Conservation (phyloP, 2,329 filamentous ascomycete species). For the Calycina herbarum region DNA sequence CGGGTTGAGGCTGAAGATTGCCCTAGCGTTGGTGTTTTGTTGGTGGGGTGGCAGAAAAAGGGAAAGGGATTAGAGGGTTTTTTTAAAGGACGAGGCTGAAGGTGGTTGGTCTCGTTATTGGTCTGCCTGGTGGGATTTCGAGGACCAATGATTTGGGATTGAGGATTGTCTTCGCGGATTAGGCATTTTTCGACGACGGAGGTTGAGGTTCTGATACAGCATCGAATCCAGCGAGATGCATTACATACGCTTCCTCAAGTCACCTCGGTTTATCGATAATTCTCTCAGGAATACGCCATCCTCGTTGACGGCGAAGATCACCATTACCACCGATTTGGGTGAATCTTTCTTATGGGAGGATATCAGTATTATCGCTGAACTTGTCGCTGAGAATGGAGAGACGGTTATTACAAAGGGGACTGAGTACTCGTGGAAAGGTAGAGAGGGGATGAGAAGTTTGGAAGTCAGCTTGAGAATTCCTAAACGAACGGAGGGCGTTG, state of each 20-base stretch:
- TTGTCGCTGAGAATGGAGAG: slow-evolving; percentile 18
- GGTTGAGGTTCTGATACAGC: not conserved
- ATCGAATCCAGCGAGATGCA: slow-evolving; percentile 45
- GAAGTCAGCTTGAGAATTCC: slow-evolving; percentile 29
- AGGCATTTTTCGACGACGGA: not conserved
- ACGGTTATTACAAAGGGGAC: slow-evolving; percentile 13
- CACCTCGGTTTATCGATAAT: slow-evolving; percentile 49
- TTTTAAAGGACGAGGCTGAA: not conserved
- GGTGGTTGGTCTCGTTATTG: not conserved
- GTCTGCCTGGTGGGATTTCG: not conserved
- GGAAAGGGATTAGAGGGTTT: not conserved
- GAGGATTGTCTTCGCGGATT: not conserved
- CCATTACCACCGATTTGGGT: slow-evolving; percentile 68
- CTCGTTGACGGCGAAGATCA: slow-evolving; percentile 51
- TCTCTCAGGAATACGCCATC: slow-evolving; percentile 25
- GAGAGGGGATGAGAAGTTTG: slow-evolving; percentile 29
- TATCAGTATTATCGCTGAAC: slow-evolving; percentile 23
- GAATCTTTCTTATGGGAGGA: slow-evolving; percentile 37
- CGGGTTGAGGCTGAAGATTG: not conserved
- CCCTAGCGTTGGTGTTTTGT: not conserved
- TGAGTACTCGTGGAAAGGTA: slow-evolving; percentile 31
- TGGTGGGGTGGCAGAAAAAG: not conserved
- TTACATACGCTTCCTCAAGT: slow-evolving; percentile 69
- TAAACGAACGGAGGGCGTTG: not conserved
- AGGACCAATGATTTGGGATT: not conserved